These are phyloP conservation scores for Tricholoma furcatifolium DNA, from an alignment of 768 basidiomycete genomes.

Conservation along the genomic window DNA sequence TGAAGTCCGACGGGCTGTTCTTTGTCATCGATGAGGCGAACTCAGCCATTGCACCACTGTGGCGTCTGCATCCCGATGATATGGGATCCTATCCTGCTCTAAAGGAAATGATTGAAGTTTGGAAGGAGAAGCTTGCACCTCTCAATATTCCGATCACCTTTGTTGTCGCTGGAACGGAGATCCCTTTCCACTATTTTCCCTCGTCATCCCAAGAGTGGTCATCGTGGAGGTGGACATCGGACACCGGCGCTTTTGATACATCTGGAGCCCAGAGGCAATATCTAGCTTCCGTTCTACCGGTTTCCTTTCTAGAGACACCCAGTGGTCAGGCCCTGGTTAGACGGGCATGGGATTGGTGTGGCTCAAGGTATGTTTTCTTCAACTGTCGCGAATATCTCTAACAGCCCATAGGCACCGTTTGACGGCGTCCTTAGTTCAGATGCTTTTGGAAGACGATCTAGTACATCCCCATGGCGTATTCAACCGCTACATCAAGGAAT, in stretches of 20 bases:
- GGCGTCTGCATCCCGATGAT: neutral
- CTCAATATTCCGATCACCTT: neutral
- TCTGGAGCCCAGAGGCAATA: neutral
- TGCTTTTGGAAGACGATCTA: neutral
- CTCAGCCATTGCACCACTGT: neutral
- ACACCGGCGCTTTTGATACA: neutral
- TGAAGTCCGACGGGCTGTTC: neutral
- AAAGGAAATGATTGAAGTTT: neutral
- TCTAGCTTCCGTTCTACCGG: neutral
- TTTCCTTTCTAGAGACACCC: neutral
- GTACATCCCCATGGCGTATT: neutral
- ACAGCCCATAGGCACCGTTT: neutral
- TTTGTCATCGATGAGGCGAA: conserved; percentile 1
- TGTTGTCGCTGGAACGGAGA: conserved; percentile 1
- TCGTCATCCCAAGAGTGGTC: neutral
- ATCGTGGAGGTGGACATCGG: neutral
- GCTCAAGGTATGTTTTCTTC: neutral
- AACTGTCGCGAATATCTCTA: neutral
- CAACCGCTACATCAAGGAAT: neutral
- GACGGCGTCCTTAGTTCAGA: neutral
- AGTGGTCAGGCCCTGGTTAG: neutral
- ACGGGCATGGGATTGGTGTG: conserved; percentile 2
- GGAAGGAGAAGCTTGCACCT: neutral
- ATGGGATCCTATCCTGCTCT: neutral
- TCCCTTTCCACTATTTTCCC: neutral